phyloP scores from a whole-genome alignment of 139 green algal genomes.

The Chlamydomonas schloesseri region DNA sequence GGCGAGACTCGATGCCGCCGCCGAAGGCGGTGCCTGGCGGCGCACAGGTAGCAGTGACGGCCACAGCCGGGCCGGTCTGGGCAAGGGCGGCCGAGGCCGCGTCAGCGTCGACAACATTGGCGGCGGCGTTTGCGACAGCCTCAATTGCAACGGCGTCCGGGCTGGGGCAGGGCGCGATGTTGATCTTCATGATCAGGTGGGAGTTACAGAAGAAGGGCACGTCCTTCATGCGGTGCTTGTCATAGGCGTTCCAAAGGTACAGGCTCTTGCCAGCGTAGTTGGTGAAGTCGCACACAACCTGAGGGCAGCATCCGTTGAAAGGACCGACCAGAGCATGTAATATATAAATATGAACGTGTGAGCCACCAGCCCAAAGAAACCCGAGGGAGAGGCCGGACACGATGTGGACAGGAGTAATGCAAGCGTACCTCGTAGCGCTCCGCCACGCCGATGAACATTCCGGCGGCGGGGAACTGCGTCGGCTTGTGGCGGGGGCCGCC shows the following conservation, averaged over 20 bases:
- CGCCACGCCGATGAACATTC: conserved; percentile 10
- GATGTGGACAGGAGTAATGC: no score
- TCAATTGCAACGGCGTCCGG: background rate
- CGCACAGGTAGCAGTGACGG: background rate
- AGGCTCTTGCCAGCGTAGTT: background rate
- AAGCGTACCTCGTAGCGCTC: conserved; percentile 13
- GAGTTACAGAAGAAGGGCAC: conserved; percentile 29
- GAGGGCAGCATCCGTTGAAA: no score
- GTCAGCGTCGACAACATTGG: background rate
- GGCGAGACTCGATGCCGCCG: background rate
- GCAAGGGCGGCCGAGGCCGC: no score
- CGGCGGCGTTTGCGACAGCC: no score
- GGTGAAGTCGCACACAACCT: conserved; percentile 14
- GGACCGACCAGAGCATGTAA: no score
- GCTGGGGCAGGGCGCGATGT: background rate
- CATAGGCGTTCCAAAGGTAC: background rate
- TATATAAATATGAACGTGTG: no score
- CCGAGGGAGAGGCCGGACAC: no score
- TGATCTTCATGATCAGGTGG: conserved; percentile 18
- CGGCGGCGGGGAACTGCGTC: background rate
- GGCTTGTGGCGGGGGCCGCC: background rate
- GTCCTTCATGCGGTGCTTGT: background rate
- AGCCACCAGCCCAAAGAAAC: no score
- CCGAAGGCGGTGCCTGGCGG: background rate
- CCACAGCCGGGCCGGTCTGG: background rate